Percentiles rank a stretch among this genome's conserved stretches.
Evolutionary conservation across 352 stramenopile species (phyloP).

Genomic region (Globisporangium paroecandrum): DNA sequence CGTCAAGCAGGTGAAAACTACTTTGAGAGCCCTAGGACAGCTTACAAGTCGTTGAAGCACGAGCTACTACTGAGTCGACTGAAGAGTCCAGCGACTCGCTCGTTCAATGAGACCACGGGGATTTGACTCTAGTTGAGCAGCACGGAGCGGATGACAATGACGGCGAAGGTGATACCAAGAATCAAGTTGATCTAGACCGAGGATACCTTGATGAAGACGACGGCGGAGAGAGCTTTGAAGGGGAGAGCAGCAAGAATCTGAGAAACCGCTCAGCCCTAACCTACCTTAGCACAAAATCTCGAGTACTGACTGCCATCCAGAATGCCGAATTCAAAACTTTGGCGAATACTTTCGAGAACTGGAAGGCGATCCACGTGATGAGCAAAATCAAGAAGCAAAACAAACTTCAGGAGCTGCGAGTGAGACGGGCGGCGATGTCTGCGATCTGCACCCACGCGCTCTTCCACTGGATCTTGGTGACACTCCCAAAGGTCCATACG

Average conservation of each 20-base stretch:
- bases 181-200: background rate
- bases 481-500: slow-evolving; percentile 28
- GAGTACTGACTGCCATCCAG: background rate
- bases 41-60: background rate
- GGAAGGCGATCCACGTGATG: slow-evolving; percentile 34
- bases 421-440: slow-evolving; percentile 24
- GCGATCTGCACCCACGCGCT: slow-evolving; percentile 34
- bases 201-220: background rate
- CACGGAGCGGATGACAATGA: background rate
- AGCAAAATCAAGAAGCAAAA: slow-evolving; percentile 27
- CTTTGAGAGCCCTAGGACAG: background rate
- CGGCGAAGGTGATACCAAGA: background rate
- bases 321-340: slow-evolving; percentile 27
- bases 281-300: no score
- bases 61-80: background rate
- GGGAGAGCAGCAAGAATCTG: background rate
- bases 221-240: background rate
- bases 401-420: slow-evolving; percentile 22
- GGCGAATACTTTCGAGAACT: slow-evolving; percentile 40
- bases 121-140: slow-evolving; percentile 1
- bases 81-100: background rate
- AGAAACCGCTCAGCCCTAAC: background rate
- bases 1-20: background rate
- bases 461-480: slow-evolving; percentile 45
- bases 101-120: slow-evolving; percentile 4